Evolutionary conservation across 805 yeast genomes (phyloP), one percentile per base, ranked within the genome.

Genomic region (Starmerella lactis-condensi): DNA sequence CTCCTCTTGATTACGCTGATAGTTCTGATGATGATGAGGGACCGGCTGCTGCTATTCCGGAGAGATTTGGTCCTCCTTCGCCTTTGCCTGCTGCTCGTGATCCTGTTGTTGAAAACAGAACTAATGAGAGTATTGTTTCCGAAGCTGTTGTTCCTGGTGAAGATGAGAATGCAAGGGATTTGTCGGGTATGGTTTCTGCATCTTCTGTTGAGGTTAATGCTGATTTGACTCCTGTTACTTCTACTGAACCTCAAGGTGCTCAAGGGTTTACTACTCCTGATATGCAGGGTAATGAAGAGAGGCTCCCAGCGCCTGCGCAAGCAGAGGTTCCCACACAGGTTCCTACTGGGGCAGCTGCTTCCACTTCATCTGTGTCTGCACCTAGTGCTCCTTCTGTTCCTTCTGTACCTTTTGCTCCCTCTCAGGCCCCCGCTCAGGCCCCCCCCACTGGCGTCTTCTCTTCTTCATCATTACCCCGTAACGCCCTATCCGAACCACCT

Each of bases 21-120:
- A 28, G 29, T 17, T 33, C 35, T 13, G 42, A 35, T 13, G 45
- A 41, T 17, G 47, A 40, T 22, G 39, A 29, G 19, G 35, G 47
- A 22, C 37, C 48, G 29, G 30, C 22, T 17, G 33, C 33, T 13
- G 37, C 43, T 22, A 26, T 47, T 29, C 42, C 46, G 9, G 32
- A 21, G n/a, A 9, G 31, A 12, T 32, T 26, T 24, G 34, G 36
- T 10, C 16, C 22, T 27, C 15, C 22, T 12, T 22, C 31, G 19
- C 15, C 15, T 22, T 23, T 24, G n/a, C 11, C 23, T 10, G n/a
- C n/a, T 10, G 23, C n/a, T 10, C 11, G 10, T 21, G 27, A 16
- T 24, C 9, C 27, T n/a, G 10, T 24, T 27, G 29, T 16, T 13
- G 29, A 9, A 10, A 27, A 9, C 24, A 24, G n/a, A 12, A 10